Conservation (phyloP, 768 basidiomycete species). For the Collybia nuda region DNA sequence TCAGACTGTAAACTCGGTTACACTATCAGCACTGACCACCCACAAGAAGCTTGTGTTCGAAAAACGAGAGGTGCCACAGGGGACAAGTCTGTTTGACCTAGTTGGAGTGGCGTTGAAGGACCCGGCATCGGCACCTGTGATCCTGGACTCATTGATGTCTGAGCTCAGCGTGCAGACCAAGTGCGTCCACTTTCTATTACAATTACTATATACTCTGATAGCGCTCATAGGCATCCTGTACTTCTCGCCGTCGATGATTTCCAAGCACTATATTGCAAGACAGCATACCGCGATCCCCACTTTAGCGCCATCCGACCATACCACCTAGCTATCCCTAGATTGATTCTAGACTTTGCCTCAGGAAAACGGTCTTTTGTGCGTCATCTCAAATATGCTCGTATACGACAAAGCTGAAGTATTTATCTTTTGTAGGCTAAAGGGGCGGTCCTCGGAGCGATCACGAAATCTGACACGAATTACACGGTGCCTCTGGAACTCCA, state of each 20-base stretch:
- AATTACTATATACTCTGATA: background rate
- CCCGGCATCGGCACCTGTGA: conserved; percentile 47
- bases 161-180: conserved; percentile 63
- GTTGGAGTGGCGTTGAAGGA: conserved; percentile 59
- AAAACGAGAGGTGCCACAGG: conserved; percentile 44
- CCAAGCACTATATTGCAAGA: conserved; percentile 72
- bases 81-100: conserved; percentile 53
- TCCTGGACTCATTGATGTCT: conserved; percentile 57
- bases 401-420: too few relatives aligned
- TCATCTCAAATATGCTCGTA: conserved; percentile 8
- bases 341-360: conserved; percentile 77
- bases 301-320: conserved; percentile 69
- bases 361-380: conserved; percentile 69
- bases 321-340: conserved; percentile 76
- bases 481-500: conserved; percentile 61
- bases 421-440: too few relatives aligned
- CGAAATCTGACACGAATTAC: conserved; percentile 57
- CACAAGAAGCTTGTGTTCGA: conserved; percentile 43
- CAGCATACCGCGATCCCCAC: conserved; percentile 72
- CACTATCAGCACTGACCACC: conserved; percentile 42
- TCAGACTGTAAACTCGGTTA: conserved; percentile 51
- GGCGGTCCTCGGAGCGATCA: conserved; percentile 64
- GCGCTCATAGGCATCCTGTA: conserved; percentile 60
- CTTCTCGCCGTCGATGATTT: conserved; percentile 87
- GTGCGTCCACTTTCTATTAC: conserved; percentile 37